phyloP scores from a whole-genome alignment of 192 early-diverging fungal species.

The Paraglomus brasilianum region DNA sequence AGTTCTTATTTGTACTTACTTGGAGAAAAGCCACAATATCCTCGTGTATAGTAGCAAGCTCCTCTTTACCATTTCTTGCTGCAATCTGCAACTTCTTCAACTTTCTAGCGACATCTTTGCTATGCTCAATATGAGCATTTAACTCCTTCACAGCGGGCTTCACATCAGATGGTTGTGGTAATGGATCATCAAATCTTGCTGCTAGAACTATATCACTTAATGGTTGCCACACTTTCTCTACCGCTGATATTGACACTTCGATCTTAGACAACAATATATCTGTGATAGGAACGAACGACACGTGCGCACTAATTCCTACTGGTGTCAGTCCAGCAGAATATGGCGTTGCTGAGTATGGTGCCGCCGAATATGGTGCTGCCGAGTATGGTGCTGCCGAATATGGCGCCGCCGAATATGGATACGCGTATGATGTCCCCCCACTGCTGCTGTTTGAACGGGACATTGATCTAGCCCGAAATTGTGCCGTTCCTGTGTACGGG shows the following conservation, averaged over 20 bases:
- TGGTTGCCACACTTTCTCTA: slow-evolving; percentile 18
- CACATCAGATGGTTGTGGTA: neutral
- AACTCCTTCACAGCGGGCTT: slow-evolving; percentile 16
- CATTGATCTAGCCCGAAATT: slow-evolving; percentile 27
- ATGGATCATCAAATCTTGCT: neutral
- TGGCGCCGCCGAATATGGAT: neutral
- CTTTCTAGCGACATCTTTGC: slow-evolving; percentile 10
- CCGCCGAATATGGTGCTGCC: slow-evolving; percentile 21
- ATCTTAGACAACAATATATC: slow-evolving; percentile 23
- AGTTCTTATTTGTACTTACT: slow-evolving; percentile 4
- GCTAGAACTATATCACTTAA: slow-evolving; percentile 10
- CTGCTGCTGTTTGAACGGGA: slow-evolving; percentile 31
- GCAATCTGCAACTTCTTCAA: slow-evolving; percentile 13
- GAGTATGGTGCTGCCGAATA: slow-evolving; percentile 24
- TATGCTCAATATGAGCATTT: neutral
- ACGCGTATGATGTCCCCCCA: slow-evolving; percentile 4
- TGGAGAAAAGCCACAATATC: slow-evolving; percentile 21
- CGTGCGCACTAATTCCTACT: neutral
- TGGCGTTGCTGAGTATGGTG: neutral
- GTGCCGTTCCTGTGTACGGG: slow-evolving; percentile 26
- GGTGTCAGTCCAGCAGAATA: neutral
- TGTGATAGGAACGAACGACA: neutral
- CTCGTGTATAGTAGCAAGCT: slow-evolving; percentile 16
- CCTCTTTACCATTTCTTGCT: neutral
- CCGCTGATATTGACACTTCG: slow-evolving; percentile 9